phyloP scores from a whole-genome alignment of 2,329 filamentous ascomycete genomes.

The Immersiporthe knoxdaviesiana region DNA sequence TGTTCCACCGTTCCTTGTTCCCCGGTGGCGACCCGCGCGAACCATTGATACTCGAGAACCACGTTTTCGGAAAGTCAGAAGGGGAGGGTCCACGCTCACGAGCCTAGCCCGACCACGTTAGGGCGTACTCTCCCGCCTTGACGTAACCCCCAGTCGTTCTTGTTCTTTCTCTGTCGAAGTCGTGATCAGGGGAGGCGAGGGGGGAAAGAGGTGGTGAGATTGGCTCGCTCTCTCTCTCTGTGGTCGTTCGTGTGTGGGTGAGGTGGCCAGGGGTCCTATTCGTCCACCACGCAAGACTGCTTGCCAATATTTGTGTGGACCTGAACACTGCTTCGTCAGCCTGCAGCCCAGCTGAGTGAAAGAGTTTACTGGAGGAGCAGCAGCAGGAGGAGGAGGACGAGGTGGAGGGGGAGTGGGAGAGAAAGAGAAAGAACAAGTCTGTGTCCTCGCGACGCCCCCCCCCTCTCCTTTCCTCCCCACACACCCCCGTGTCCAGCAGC shows the following conservation, averaged over 20 bases:
- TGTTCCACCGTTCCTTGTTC: constrained; percentile 12
- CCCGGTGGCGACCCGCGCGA: constrained; percentile 10
- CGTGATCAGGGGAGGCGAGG: constrained; percentile 15
- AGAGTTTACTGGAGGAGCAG: background rate
- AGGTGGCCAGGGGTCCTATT: constrained; percentile 20
- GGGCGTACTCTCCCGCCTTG: background rate
- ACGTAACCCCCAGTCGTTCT: background rate
- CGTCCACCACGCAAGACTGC: constrained; percentile 11
- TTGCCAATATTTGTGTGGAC: background rate
- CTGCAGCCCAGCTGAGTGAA: constrained; percentile 22
- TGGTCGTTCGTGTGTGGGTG: constrained; percentile 9
- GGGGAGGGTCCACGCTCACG: background rate
- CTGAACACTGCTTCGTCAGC: constrained; percentile 2
- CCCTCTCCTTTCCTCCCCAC: no score
- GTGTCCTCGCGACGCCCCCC: background rate
- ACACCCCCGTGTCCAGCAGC: background rate
- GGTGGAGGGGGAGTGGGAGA: background rate
- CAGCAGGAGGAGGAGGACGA: no score
- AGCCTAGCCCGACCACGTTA: background rate
- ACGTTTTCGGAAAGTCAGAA: constrained; percentile 9
- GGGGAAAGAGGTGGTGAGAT: constrained; percentile 2
- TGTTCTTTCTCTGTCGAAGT: background rate
- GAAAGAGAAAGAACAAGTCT: background rate
- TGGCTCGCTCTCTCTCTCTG: no score
- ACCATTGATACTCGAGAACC: constrained; percentile 8